Evolutionary conservation across 805 yeast genomes (phyloP).

Genomic region (Yamadazyma paraphyllophila): DNA sequence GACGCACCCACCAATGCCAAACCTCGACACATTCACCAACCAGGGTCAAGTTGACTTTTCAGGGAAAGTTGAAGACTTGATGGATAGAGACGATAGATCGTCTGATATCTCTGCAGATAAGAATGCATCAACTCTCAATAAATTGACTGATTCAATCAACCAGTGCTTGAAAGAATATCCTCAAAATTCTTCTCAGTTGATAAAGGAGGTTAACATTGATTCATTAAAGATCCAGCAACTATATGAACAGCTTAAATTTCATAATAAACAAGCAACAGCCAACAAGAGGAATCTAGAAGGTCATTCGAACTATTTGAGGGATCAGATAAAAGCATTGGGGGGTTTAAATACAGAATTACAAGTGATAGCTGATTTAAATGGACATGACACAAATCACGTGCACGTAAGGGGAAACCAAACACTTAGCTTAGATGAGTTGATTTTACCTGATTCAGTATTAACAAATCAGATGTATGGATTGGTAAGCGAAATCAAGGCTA

Average conservation of each 20-base stretch:
- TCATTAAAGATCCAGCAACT: slow-evolving; percentile 25
- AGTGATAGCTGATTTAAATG: slow-evolving; percentile 24
- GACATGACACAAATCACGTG: slow-evolving; percentile 18
- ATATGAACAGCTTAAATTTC: slow-evolving; percentile 32
- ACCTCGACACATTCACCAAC: not conserved
- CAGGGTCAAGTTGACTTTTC: not conserved
- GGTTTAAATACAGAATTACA: slow-evolving; percentile 25
- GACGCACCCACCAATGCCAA: too few relatives aligned
- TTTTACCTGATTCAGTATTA: slow-evolving; percentile 38
- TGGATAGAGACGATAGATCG: slow-evolving; percentile 18
- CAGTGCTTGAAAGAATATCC: slow-evolving; percentile 15
- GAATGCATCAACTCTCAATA: not conserved
- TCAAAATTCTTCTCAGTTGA: slow-evolving; percentile 16
- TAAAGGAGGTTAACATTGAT: slow-evolving; percentile 16
- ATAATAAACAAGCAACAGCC: slow-evolving; percentile 34
- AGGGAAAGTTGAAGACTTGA: slow-evolving; percentile 11
- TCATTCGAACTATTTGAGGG: slow-evolving; percentile 28
- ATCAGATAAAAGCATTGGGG: slow-evolving; percentile 22
- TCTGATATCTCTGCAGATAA: not conserved
- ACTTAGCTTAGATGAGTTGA: slow-evolving; percentile 32
- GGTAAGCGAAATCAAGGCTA: slow-evolving; percentile 64
- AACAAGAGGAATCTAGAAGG: slow-evolving; percentile 30
- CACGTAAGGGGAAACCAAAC: slow-evolving; percentile 12
- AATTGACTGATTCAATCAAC: slow-evolving; percentile 1
- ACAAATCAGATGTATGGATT: slow-evolving; percentile 62